These are phyloP conservation scores for Leccinum rimulosum DNA, from an alignment of 768 basidiomycete genomes.

Conservation along the genomic window DNA sequence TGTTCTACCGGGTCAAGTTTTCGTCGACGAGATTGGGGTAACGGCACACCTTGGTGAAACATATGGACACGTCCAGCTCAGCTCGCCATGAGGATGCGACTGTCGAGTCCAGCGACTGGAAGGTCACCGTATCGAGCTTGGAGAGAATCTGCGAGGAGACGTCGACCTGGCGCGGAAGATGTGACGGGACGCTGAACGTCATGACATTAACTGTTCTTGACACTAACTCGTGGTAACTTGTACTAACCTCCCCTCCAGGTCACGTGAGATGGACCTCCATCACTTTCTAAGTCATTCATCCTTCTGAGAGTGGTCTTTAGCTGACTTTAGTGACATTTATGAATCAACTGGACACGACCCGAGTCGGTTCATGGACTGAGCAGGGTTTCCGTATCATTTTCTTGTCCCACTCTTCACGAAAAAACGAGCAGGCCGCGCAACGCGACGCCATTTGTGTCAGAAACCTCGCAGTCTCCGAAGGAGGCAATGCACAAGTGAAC, in stretches of 20 bases:
- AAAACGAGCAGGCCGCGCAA: too few species aligned
- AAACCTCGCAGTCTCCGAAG: too few species aligned
- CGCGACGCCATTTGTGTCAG: too few species aligned
- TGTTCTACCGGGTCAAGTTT: slow-evolving; percentile 31
- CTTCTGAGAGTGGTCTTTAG: too few species aligned
- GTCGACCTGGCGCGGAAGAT: slow-evolving; percentile 71
- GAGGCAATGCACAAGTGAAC: too few species aligned
- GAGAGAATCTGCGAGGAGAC: slow-evolving; percentile 69
- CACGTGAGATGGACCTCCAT: slow-evolving; percentile 16
- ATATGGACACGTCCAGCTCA: slow-evolving; percentile 72
- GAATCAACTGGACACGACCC: too few species aligned
- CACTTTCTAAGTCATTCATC: too few species aligned
- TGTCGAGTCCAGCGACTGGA: slow-evolving; percentile 54
- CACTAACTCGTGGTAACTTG: slow-evolving; percentile 2
- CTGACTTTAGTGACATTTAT: too few species aligned
- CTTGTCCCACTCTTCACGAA: too few species aligned
- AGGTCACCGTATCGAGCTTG: slow-evolving; percentile 62
- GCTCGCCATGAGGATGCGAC: slow-evolving; percentile 67
- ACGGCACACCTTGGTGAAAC: slow-evolving; percentile 59
- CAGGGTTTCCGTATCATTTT: too few species aligned
- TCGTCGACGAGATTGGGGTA: not conserved
- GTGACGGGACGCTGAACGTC: slow-evolving; percentile 73
- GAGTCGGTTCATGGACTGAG: too few species aligned
- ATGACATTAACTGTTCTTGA: slow-evolving; percentile 36
- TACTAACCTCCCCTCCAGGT: not conserved